Base-by-base conservation (phyloP, 2,329 filamentous ascomycete genomes). In the Verticillium nubilum region DNA sequence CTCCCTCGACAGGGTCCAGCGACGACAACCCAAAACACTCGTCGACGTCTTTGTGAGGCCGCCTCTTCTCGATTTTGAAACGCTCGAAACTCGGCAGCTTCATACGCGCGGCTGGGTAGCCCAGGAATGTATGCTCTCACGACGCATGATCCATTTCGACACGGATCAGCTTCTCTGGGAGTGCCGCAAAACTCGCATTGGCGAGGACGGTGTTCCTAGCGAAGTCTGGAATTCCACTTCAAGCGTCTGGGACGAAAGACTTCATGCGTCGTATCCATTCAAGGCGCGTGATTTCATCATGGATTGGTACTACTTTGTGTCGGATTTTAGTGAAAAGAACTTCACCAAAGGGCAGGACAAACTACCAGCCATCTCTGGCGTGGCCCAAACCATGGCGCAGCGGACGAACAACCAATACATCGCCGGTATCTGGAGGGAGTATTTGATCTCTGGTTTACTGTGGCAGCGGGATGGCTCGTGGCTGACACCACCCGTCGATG, bases 351-450 rank as follows among this genome's bases (percentile, higher is more conserved):
- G 54, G 3, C 28, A 57, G 0, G 71, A 73, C 50, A 67, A 66
- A 23, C 63, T 73, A 4, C 68, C 69, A 0, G 70, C 68, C 1
- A 66, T 73, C 37, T 70, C 69, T 3, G 70, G 68, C 1, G 60
- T 71, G 25, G 71, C 70, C 0, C 63, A 61, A 4, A 58, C 62
- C 4, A 53, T 72, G 33, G 64, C 65, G 29, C 59, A 62, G 33
- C 63, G 59, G 2, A 65, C 63, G 5, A 57, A 58, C 0, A 66
- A 66, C 15, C 55, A 65, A 9, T 73, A 72, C 54, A 59, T 65
- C 1, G 71, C 71, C 0, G 69, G 71, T 1, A 42, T 73, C 23
- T 73, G 71, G 71, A 52, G 59, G 12, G 25, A 31, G 4, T 55
- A 28, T 1, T 33, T 62, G 10, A 55, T 61, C 25, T 27, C 56